Evolutionary conservation across 768 basidiomycete species (phyloP), one percentile per base, ranked within the genome.

Genomic region (Lenzites betulinus): DNA sequence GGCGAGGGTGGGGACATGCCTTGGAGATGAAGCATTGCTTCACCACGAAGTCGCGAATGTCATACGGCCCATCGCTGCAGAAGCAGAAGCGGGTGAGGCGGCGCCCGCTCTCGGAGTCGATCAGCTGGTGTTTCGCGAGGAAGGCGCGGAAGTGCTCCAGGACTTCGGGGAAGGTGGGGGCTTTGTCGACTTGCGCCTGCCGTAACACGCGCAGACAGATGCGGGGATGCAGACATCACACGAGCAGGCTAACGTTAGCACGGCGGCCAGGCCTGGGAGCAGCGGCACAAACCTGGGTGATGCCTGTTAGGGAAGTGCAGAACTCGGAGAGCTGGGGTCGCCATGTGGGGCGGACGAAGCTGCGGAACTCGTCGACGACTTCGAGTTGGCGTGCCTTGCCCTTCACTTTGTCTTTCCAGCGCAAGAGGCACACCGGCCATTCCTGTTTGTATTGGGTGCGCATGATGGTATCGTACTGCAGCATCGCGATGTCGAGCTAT

Each of bases 21-120:
- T 86, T 83, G 49, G 92, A 93, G 67, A 94, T 91, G 72, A 92
- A 93, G 70, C 88, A 93, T 72, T 94, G 92, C 72, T 94, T 95
- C 50, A 91, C 85, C 57, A 93, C 84, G 66, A 94, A 93, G 74
- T 94, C 89, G 62, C 89, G 81, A 50, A 94, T 73, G 71, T 93
- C 92, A 66, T 83, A 93, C 16, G 92, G 91, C 2, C 92, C 91
- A 69, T 93, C 92, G 54, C 83, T 88, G 72, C 89, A 92, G 90
- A 90, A 92, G 71, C 87, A 88, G 70, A 87, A 92, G 23, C 82
- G 86, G 60, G 81, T 74, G 48, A 87, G 76, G 7, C 79, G 81
- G 62, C 79, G 78, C 51, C 84, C 84, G 22, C 80, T 85, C 54
- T 74, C 75, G 47, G 75, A 73, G 64, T 90, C 83, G 60, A 92